phyloP scores from a whole-genome alignment of 2,329 filamentous ascomycete species.

The Trichophyton rubrum region DNA sequence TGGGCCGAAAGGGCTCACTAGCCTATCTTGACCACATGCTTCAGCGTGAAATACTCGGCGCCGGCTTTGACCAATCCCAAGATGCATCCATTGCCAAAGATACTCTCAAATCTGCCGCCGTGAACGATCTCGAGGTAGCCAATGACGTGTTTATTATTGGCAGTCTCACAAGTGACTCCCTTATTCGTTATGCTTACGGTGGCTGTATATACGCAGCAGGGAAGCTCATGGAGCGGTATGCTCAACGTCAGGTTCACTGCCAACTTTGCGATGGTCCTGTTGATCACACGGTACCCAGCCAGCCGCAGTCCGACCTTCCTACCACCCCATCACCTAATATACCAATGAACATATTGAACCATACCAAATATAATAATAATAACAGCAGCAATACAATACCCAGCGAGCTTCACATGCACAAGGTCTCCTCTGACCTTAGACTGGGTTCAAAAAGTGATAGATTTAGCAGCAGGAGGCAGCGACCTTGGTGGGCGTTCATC shows the following conservation, averaged over 20 bases:
- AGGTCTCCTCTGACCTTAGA: not conserved
- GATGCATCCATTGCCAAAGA: constrained; percentile 37
- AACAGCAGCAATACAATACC: not conserved
- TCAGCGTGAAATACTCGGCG: constrained; percentile 35
- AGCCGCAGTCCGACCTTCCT: not conserved
- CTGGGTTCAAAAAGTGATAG: not conserved
- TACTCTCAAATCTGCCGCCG: constrained; percentile 42
- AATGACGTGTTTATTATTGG: constrained; percentile 44
- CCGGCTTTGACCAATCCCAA: constrained; percentile 11
- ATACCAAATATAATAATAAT: not conserved
- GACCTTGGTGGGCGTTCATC: not conserved
- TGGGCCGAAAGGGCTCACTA: constrained; percentile 44
- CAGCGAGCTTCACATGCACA: not conserved
- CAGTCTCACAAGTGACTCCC: constrained; percentile 48
- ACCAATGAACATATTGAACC: not conserved
- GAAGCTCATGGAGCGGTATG: constrained; percentile 29
- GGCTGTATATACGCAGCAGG: constrained; percentile 46
- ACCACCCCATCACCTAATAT: too few relatives aligned
- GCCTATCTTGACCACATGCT: constrained; percentile 39
- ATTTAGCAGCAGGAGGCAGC: not conserved
- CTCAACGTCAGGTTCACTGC: not conserved
- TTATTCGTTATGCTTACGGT: constrained; percentile 48
- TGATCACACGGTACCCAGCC: not conserved
- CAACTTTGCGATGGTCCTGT: not conserved
- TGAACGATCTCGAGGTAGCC: constrained; percentile 42